Conservation (phyloP, 139 green algal genomes). For the Zygnema circumcarinatum region DNA sequence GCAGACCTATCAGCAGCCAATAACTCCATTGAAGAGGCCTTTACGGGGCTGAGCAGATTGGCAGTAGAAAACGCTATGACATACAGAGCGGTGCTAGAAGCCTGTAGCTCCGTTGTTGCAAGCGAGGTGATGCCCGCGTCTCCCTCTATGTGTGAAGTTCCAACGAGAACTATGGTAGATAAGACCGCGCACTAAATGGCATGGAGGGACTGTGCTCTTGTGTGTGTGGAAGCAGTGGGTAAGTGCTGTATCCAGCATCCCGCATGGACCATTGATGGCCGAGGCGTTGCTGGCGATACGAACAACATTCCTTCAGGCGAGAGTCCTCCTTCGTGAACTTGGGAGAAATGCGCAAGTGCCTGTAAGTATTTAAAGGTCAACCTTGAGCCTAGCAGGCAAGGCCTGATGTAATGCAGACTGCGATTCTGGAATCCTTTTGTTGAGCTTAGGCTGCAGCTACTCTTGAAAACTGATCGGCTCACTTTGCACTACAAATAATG, state of each 20-base stretch:
- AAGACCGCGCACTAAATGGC: no score
- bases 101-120: conserved; percentile 4
- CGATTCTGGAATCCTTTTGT: no score
- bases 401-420: no score
- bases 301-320: conserved; percentile 10
- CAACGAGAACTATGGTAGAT: no score
- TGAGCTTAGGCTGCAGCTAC: no score
- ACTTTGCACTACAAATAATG: no score
- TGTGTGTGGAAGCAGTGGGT: not conserved
- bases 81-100: conserved; percentile 4
- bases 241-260: not conserved
- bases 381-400: no score
- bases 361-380: conserved; percentile 26
- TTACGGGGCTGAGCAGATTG: conserved; percentile 1
- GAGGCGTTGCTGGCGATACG: not conserved
- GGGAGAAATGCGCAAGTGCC: conserved; percentile 27
- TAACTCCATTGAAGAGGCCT: not conserved
- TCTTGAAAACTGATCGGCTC: no score
- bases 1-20: conserved; percentile 25
- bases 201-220: no score
- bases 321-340: conserved; percentile 26
- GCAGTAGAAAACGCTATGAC: not conserved
- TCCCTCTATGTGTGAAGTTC: not conserved
- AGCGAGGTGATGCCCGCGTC: not conserved
- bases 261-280: not conserved